These are phyloP conservation scores for Magnusiomyces suaveolens DNA, from an alignment of 1,139 yeast genomes.

Conservation along the genomic window DNA sequence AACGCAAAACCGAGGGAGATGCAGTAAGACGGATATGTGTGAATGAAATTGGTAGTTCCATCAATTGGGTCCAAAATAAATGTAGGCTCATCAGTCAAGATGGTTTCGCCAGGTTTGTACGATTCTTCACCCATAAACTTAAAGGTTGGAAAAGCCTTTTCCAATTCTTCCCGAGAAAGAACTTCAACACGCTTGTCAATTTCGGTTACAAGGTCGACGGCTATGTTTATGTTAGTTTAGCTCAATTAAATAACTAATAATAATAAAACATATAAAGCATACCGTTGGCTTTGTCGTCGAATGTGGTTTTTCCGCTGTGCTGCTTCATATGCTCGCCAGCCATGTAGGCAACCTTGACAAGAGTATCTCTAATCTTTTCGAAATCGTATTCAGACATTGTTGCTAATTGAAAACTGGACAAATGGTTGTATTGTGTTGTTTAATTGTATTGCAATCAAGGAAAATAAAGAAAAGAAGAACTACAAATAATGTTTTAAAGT, in stretches of 20 bases:
- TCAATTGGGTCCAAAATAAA: constrained; percentile 55
- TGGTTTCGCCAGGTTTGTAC: constrained; percentile 39
- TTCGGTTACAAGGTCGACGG: constrained; percentile 51
- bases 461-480: not conserved
- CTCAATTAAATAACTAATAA: not conserved
- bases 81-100: constrained; percentile 44
- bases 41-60: constrained; percentile 55
- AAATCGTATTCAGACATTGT: constrained; percentile 15
- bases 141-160: constrained; percentile 37
- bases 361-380: constrained; percentile 34
- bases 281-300: constrained; percentile 45
- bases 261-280: constrained; percentile 3
- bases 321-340: constrained; percentile 43
- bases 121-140: constrained; percentile 53
- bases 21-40: constrained; percentile 50
- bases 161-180: constrained; percentile 35
- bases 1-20: constrained; percentile 49
- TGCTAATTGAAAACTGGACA: not conserved
- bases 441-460: not conserved
- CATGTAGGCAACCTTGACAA: constrained; percentile 43
- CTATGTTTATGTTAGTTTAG: constrained; percentile 12
- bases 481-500: not conserved
- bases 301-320: constrained; percentile 40
- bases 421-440: not conserved
- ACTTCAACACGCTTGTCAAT: constrained; percentile 47